Base-by-base conservation (phyloP, 176 grass and related monocot species). In the bread wheat (Triticum aestivum) region DNA sequence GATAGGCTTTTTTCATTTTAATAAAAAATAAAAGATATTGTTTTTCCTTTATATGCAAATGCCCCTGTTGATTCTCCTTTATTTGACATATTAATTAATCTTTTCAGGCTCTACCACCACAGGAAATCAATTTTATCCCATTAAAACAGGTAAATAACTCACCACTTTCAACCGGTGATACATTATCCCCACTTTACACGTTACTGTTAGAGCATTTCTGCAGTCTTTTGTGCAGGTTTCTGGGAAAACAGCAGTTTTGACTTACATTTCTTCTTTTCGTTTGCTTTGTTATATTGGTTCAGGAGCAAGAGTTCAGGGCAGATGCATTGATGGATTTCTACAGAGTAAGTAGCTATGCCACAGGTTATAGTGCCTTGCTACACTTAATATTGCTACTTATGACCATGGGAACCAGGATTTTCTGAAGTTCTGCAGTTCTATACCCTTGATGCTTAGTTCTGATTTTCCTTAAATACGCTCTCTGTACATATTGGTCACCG, bases 251-350 rank as follows among this genome's bases (percentile, higher is more conserved):
- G 45, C 23, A 23, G 24, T 32, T 84, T 69, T 52, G 73, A 30
- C 71, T 84, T 35, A 70, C 23, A 30, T 42, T 79, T 87, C 54
- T 58, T 85, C n/a, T 29, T 87, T 65, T 44, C 20, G 18, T 79
- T 84, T 8, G 41, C 32, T 87, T 47, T 85, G 63, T 68, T 86
- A 30, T 88, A 89, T 80, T 59, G 74, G 51, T 87, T 90, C 69
- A 95, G 96, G 86, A 75, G 65, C 84, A 92, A 90, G 89, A 58
- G 15, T 98, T 95, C 81, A 91, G 78, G 79, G 93, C 96, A 65
- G 90, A 92, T 91, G 85, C 87, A 78, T 88, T 95, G 84, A 85
- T 98, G 78, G 96, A 94, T 85, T 95, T 87, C 72, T 95, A 98
- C 77, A 92, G 86, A 89, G 91, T 98, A 95, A 91, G 90, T 69